Evolutionary conservation across 768 basidiomycete genomes (phyloP), one percentile per base, ranked within the genome.

Genomic region (Mycena epipterygia): DNA sequence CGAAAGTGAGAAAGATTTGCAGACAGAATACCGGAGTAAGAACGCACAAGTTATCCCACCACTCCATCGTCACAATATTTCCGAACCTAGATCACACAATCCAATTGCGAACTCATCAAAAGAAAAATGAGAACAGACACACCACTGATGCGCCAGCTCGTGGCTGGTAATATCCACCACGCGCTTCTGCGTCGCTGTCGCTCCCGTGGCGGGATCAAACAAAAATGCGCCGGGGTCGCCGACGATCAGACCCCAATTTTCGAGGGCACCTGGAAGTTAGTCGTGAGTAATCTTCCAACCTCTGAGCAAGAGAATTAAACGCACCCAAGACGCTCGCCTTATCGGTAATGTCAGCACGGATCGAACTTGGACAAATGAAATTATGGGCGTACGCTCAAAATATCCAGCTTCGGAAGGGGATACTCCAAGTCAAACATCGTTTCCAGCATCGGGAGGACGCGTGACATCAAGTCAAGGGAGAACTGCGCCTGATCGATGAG

Each of bases 351-450:
- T 58, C 9, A 51, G n/a, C 67, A 52, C 11, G 23, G 32, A 27
- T 46, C 7, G 14, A 49, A 49, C 8, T 49, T n/a, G n/a, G 19
- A 51, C 5, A 12, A 12, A 11, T 35, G 8, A 49, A 49, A 12
- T 17, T 5, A 91, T 92, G n/a, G 71, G 92, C 92, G 56, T 84
- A 85, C 5, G 86, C 84, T 56, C 89, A 93, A 81, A 3, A 91
- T 91, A 76, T 94, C 93, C 62, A 93, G 84, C 81, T 93, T 94
- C 14, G 91, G 90, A n/a, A 93, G 83, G 11, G 93, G 91, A 76
- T 89, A 93, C 65, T 90, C 89, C 70, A 94, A 85, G 70, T 91
- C 88, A 73, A 93, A 93, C 70, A 92, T 85, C 73, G 87, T 77
- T 79, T 93, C 93, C 78, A 91, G 92, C 29, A 90, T 73, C 5